These are phyloP conservation scores for Aspergillus carlsbadensis DNA, from an alignment of 495 filamentous ascomycete species.

Conservation along the genomic window DNA sequence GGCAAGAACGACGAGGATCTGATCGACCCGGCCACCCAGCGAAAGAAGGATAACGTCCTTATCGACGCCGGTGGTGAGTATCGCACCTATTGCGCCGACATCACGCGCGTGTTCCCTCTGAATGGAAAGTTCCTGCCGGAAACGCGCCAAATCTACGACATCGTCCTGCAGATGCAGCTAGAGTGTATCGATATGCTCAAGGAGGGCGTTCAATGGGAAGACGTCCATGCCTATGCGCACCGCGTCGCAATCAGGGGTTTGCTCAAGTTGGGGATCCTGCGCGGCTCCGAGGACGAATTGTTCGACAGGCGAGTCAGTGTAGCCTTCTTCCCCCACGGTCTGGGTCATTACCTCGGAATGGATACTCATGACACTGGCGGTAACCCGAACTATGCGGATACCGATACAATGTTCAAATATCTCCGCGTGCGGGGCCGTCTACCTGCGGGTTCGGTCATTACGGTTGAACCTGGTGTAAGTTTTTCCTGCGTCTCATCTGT, in stretches of 20 bases:
- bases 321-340: constrained; percentile 89
- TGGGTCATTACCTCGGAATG: constrained; percentile 92
- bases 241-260: constrained; percentile 79
- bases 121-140: constrained; percentile 71
- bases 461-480: constrained; percentile 83
- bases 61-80: constrained; percentile 85
- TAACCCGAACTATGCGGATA: constrained; percentile 79
- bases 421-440: constrained; percentile 76
- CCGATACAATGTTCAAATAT: constrained; percentile 81
- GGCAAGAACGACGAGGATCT: constrained; percentile 71
- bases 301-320: constrained; percentile 71
- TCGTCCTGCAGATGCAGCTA: constrained; percentile 83
- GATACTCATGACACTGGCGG: constrained; percentile 93
- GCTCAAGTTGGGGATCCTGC: constrained; percentile 71
- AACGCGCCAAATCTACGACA: constrained; percentile 76
- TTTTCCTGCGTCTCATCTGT: background rate
- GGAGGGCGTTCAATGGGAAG: constrained; percentile 80
- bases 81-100: constrained; percentile 78
- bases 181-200: constrained; percentile 71
- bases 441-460: constrained; percentile 77
- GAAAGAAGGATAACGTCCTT: constrained; percentile 69
- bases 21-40: constrained; percentile 31
- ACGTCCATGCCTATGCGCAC: constrained; percentile 77
- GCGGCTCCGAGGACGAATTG: constrained; percentile 66
- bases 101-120: constrained; percentile 88